Base-by-base conservation (phyloP, 108 stramenopile genomes). In the Nannochloropsis salina region DNA sequence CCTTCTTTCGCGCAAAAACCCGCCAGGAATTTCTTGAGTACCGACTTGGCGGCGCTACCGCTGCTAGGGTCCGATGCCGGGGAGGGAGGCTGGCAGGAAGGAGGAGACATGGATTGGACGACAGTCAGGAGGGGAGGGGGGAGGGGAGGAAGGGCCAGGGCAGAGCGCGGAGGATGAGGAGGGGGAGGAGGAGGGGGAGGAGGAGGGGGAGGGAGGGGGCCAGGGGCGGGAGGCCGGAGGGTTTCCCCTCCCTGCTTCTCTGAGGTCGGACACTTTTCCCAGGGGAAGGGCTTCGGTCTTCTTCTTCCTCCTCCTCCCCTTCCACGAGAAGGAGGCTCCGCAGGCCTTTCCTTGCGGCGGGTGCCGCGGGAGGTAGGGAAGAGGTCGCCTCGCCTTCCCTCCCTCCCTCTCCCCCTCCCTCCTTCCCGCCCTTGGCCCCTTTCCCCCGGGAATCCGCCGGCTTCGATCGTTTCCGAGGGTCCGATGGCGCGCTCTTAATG, bases 301-400 rank as follows among this genome's bases (percentile, higher is more conserved):
- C 61, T 74, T 74, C 61, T n/a, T 74, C 61, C 61, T 74, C 61
- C 61, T 74, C 61, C 15, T 74, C 61, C 61, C n/a, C 61, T n/a
- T 74, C 61, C 61, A 4, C n/a, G 3, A 74, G 61, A n/a, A 74
- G 61, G 4, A 74, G 3, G 20, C 61, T 74, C 6, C 61, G 20
- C 61, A 31, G 31, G 31, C 31, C 31, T 31, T 31, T 31, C 31
- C 31, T 1, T 31, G 31, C 31, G 31, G 31, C 31, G 31, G 31
- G 31, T 31, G 31, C 31, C 31, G 31, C 31, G 31, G 31, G 31
- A 31, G 31, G 31, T 31, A 31, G 31, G 31, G 31, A 31, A 31
- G 31, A 31, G 31, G 31, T 31, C 31, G 31, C 31, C 31, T 31
- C 31, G 31, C 31, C 1, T 31, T 31, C 31, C 31, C 31, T 31